Percentiles rank a stretch among this genome's conserved stretches.
These are phyloP conservation scores for Fremontodendron californicum DNA, from an alignment of 345 rosid species.

Conservation along the genomic window DNA sequence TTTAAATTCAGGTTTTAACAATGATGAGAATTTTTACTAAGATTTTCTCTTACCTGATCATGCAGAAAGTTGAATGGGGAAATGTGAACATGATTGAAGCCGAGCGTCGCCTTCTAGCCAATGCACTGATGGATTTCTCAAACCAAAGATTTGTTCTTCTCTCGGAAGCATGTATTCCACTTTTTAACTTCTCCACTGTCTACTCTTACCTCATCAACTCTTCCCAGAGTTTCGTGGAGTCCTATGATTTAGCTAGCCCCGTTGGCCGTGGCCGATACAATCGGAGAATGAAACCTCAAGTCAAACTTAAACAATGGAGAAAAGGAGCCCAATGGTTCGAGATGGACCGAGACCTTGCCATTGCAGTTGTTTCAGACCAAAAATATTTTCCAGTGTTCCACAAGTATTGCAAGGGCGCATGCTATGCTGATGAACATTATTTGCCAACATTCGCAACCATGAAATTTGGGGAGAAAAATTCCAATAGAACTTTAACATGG, in stretches of 20 bases:
- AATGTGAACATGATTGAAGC: conserved; percentile 76
- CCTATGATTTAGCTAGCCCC: conserved; percentile 46
- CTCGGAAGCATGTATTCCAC: conserved; percentile 82
- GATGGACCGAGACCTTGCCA: conserved; percentile 54
- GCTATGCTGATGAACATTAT: conserved; percentile 81
- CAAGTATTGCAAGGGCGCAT: conserved; percentile 43
- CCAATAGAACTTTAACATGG: conserved; percentile 76
- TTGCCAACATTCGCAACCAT: conserved; percentile 59
- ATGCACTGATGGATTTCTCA: conserved; percentile 63
- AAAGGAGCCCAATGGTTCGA: conserved; percentile 94
- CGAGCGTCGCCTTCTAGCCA: conserved; percentile 74
- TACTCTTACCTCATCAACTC: conserved; percentile 59
- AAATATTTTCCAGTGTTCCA: conserved; percentile 55
- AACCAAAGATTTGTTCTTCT: conserved; percentile 75
- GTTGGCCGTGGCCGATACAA: conserved; percentile 74
- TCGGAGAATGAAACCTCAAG: conserved; percentile 46
- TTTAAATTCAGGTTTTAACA: background rate
- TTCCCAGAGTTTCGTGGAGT: conserved; percentile 45
- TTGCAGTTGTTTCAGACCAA: conserved; percentile 51
- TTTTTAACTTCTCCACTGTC: conserved; percentile 67
- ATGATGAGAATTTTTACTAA: background rate
- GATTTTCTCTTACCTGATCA: background rate
- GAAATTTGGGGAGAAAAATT: conserved; percentile 31
- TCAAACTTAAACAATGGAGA: conserved; percentile 55
- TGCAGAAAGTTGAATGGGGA: conserved; percentile 76